Base-by-base conservation (phyloP, 108 stramenopile genomes). In the Nitzschia sp. region DNA sequence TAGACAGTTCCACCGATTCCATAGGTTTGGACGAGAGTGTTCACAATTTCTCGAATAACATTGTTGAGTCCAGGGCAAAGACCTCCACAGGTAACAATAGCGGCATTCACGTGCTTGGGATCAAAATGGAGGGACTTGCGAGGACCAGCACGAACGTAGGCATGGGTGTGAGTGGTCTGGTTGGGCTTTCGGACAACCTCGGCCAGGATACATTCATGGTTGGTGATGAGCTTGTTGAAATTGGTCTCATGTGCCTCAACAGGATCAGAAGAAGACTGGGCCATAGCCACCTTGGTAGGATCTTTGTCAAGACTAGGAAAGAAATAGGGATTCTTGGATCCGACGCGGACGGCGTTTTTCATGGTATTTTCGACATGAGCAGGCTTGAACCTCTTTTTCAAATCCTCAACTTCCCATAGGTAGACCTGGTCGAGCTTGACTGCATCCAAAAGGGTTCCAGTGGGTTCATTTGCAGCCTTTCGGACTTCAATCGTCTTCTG, bases 71-170 rank as follows among this genome's bases (percentile, higher is more conserved):
- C 98, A 7, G 98, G 98, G 57, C 96, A 97, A 22, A 77, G 25
- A 10, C 74, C 74, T 41, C 98, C 98, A 79, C 97, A 98, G 3
- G 98, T 99, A 6, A 99, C 95, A 76, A 99, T 97, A 20, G 95
- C 97, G 0, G 96, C 97, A 70, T 89, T 91, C 8, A 96, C 95
- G 5, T 81, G 67, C 37, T 69, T 64, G 9, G 98, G 97, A 65
- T 94, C 78, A 72, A 98, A 98, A 77, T 97, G 97, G 22, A 97
- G 67, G 29, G 73, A 10, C 19, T 57, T 44, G 25, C 97, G 76
- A 2, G 98, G 97, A 8, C 96, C 96, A 20, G 96, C 96, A 22
- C 96, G 82, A 5, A 94, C 69, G 71, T 88, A 97, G 15, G 88
- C 93, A 9, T 66, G 69, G 14, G 91, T 80, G 21, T 71, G 17